phyloP scores from a whole-genome alignment of 495 filamentous ascomycete species.

The Penicillium crystallinum region DNA sequence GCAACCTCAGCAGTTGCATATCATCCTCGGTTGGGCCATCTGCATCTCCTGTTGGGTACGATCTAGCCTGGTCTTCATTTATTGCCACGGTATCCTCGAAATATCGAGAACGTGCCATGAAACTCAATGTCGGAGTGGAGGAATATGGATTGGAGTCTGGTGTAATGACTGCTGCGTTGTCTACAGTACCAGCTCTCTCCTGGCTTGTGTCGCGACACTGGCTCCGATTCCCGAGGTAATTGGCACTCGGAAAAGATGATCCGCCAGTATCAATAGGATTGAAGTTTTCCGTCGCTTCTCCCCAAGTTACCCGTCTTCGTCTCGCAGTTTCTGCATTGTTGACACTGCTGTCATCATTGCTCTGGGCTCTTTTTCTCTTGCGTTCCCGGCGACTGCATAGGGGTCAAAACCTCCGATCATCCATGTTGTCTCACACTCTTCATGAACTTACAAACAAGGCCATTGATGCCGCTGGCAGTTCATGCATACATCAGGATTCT shows the following conservation, averaged over 20 bases:
- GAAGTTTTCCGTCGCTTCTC: not conserved
- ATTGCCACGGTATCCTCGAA: conserved; percentile 20
- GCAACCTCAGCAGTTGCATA: conserved; percentile 19
- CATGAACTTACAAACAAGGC: conserved; percentile 19
- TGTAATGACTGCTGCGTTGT: not conserved
- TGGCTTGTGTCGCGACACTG: not conserved
- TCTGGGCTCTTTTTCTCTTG: conserved; percentile 11
- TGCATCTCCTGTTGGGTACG: conserved; percentile 11
- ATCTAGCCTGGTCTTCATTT: conserved; percentile 14
- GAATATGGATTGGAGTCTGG: conserved; percentile 19
- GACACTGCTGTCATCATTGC: not conserved
- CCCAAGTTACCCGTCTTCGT: not conserved
- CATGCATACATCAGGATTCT: conserved; percentile 9
- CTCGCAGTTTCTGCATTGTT: not conserved
- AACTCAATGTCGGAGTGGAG: conserved; percentile 9
- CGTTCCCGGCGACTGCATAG: conserved; percentile 14
- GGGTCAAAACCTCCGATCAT: not conserved
- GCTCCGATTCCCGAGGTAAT: not conserved
- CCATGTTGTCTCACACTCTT: not conserved
- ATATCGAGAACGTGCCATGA: conserved; percentile 22
- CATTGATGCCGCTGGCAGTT: conserved; percentile 23
- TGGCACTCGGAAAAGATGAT: not conserved
- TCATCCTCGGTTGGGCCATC: conserved; percentile 22
- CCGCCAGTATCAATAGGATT: not conserved
- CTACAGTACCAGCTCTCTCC: not conserved